Conservation (phyloP, 257 asterid species). For the Thymus quinquecostatus region DNA sequence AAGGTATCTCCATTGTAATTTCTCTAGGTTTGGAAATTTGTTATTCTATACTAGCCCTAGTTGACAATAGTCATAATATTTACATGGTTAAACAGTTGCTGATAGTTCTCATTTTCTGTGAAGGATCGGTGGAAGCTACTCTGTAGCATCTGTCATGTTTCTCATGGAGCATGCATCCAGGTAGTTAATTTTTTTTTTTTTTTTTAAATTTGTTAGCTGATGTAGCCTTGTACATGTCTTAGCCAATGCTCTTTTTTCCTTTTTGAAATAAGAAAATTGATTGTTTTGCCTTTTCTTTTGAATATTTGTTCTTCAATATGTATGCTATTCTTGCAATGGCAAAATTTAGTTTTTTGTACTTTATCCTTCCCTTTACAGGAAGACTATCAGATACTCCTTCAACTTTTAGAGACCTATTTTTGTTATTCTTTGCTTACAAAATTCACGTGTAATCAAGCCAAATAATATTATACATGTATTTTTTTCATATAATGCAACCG, state of each 20-base stretch:
- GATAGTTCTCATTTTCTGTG: constrained; percentile 34
- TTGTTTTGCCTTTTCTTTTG: not conserved
- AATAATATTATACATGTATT: not conserved
- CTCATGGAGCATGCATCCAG: constrained; percentile 99
- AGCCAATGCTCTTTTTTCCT: not conserved
- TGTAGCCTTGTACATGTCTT: not conserved
- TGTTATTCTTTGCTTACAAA: not conserved
- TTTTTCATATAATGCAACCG: not conserved
- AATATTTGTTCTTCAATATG: constrained; percentile 1
- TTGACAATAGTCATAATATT: constrained; percentile 4
- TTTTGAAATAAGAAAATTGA: constrained; percentile 16
- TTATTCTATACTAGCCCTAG: constrained; percentile 8
- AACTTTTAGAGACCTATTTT: constrained; percentile 5
- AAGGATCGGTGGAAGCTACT: constrained; percentile 98
- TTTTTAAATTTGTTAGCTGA: not conserved
- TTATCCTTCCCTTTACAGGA: constrained; percentile 7
- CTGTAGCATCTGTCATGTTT: constrained; percentile 89
- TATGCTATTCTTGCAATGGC: constrained; percentile 19
- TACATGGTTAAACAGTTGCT: constrained; percentile 27
- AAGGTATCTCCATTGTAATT: constrained; percentile 57
- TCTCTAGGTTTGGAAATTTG: not conserved
- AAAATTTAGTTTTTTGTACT: not conserved
- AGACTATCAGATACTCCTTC: constrained; percentile 14
- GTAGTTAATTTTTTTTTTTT: constrained; percentile 46
- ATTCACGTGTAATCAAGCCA: constrained; percentile 2